Evolutionary conservation across 1,139 yeast species (phyloP).

Genomic region (Wickerhamiella pararugosa): DNA sequence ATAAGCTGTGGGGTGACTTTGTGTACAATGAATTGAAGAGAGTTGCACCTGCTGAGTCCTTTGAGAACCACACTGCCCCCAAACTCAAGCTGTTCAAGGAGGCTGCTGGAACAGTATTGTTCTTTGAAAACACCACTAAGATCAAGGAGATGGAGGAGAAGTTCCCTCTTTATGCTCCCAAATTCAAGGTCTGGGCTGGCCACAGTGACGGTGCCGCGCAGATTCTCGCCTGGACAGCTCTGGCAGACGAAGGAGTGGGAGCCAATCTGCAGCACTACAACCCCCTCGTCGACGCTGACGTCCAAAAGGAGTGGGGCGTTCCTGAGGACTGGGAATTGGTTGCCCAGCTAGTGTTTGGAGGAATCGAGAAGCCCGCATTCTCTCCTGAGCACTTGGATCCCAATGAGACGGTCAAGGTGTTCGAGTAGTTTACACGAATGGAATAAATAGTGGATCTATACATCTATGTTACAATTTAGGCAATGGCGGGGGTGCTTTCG

Average conservation of each 20-base stretch:
- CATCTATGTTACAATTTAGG: not conserved
- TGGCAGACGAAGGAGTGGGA: slow-evolving; percentile 30
- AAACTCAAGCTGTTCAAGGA: slow-evolving; percentile 25
- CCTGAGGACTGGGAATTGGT: slow-evolving; percentile 30
- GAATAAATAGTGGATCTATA: not conserved
- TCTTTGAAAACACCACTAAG: slow-evolving; percentile 29
- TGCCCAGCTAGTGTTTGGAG: slow-evolving; percentile 34
- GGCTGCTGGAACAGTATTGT: slow-evolving; percentile 33
- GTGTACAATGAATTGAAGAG: slow-evolving; percentile 13
- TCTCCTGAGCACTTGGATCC: slow-evolving; percentile 1
- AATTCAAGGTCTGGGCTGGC: slow-evolving; percentile 31
- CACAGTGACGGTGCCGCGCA: slow-evolving; percentile 35
- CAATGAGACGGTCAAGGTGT: not conserved
- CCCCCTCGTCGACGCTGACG: slow-evolving; percentile 27
- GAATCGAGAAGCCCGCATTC: not conserved
- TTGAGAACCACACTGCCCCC: slow-evolving; percentile 17
- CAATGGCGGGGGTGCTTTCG: slow-evolving; percentile 19
- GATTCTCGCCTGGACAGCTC: slow-evolving; percentile 30
- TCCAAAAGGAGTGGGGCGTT: slow-evolving; percentile 24
- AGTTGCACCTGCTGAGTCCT: slow-evolving; percentile 18
- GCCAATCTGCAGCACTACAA: slow-evolving; percentile 36
- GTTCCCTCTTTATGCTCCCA: slow-evolving; percentile 28
- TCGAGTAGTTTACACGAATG: not conserved
- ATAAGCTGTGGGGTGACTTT: slow-evolving; percentile 27
- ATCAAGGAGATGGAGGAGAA: slow-evolving; percentile 27